Evolutionary conservation across 169 alveolate species (phyloP).

Genomic region (Toxoplasma gondii): DNA sequence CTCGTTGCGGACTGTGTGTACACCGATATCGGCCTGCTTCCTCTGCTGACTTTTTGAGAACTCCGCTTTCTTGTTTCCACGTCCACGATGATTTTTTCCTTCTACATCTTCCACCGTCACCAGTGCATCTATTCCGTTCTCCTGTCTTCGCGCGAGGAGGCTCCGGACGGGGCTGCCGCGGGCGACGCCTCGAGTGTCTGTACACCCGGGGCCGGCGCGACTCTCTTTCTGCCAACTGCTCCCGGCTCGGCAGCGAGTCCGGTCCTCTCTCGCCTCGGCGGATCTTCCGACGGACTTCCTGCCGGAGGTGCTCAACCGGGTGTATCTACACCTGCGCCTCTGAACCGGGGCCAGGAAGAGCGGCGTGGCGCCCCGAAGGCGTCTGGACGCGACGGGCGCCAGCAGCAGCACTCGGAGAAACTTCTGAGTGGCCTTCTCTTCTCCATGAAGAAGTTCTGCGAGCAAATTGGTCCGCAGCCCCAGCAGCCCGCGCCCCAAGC

Average conservation of each 20-base stretch:
- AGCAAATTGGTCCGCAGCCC: constrained; percentile 46
- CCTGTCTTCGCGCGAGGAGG: not conserved
- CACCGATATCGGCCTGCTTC: too few species aligned
- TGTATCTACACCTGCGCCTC: not conserved
- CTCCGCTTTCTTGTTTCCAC: not conserved
- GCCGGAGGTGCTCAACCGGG: not conserved
- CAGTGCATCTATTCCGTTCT: constrained; percentile 26
- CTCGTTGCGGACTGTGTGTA: too few species aligned
- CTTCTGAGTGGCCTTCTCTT: constrained; percentile 51
- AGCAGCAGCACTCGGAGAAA: constrained; percentile 48
- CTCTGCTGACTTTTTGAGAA: too few species aligned
- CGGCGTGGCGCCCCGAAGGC: not conserved
- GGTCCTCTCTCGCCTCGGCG: not conserved
- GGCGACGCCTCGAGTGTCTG: constrained; percentile 4
- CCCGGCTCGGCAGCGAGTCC: not conserved
- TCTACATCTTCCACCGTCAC: constrained; percentile 46
- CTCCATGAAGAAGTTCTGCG: constrained; percentile 61
- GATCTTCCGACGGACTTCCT: not conserved
- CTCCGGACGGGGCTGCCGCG: constrained; percentile 16
- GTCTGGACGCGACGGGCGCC: not conserved
- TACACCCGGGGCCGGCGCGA: constrained; percentile 1
- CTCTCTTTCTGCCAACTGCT: not conserved
- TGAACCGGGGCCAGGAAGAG: not conserved
- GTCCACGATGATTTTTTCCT: constrained; percentile 43
- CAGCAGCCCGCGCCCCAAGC: not conserved